A percentile compares a stretch with the other conserved stretches of the same genome.
These are phyloP conservation scores for Cladosporium cucumerinum DNA, from an alignment of 2,329 filamentous ascomycete genomes.

Conservation along the genomic window DNA sequence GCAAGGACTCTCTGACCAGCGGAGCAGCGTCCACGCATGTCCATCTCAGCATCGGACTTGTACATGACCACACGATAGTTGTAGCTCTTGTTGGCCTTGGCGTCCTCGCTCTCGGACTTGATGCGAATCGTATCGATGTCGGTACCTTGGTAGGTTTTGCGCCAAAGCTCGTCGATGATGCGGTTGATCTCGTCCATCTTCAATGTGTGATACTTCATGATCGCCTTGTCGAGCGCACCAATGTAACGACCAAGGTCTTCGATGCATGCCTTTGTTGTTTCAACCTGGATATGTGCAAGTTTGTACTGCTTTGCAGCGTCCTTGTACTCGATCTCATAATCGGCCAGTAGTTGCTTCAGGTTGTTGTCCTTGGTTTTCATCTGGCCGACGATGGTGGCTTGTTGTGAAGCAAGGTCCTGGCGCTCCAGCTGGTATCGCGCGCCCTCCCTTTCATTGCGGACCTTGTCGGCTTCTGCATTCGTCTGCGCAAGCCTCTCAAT, in stretches of 20 bases:
- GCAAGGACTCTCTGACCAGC: conserved; percentile 96
- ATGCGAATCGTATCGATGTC: conserved; percentile 97
- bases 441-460: conserved; percentile 68
- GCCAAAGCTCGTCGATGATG: conserved; percentile 95
- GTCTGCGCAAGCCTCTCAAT: conserved; percentile 72
- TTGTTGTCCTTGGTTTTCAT: conserved; percentile 84
- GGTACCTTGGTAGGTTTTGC: conserved; percentile 91
- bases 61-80: conserved; percentile 98
- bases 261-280: conserved; percentile 87
- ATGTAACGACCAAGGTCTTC: conserved; percentile 83
- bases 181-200: conserved; percentile 99
- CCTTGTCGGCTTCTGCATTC: conserved; percentile 79
- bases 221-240: conserved; percentile 84
- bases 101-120: conserved; percentile 79
- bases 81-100: conserved; percentile 74
- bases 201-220: conserved; percentile 92
- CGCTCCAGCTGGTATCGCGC: conserved; percentile 63
- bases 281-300: conserved; percentile 82
- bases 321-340: conserved; percentile 85
- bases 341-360: conserved; percentile 65
- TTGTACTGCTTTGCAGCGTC: conserved; percentile 77
- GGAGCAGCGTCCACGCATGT: conserved; percentile 97
- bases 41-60: conserved; percentile 96
- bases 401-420: conserved; percentile 67
- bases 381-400: conserved; percentile 69